Percentiles rank a stretch among this genome's conserved stretches.
phyloP scores from a whole-genome alignment of 805 yeast genomes.

The Lipomyces sp. region DNA sequence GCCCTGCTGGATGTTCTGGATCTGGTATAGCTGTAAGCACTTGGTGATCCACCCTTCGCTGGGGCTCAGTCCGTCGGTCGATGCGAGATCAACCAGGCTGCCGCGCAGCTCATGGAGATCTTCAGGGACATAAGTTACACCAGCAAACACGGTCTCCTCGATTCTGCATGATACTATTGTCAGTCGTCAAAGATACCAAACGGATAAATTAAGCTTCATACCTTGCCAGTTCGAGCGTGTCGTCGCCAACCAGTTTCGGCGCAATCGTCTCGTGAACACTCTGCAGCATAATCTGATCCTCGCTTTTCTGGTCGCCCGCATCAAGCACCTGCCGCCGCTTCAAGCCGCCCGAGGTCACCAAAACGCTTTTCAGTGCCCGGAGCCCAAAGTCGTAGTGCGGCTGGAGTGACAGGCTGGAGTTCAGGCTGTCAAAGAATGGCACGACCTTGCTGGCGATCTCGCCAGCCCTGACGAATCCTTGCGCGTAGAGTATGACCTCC shows the following conservation, averaged over 20 bases:
- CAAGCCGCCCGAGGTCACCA: constrained; percentile 56
- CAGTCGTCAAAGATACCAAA: background rate
- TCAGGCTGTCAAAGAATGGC: constrained; percentile 51
- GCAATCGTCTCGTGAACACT: constrained; percentile 60
- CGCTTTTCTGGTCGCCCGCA: background rate
- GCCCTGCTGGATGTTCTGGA: constrained; percentile 68
- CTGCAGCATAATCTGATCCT: constrained; percentile 41
- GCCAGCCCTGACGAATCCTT: constrained; percentile 58
- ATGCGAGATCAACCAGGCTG: constrained; percentile 32
- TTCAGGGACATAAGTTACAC: constrained; percentile 24
- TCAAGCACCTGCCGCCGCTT: constrained; percentile 34
- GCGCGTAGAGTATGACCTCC: constrained; percentile 66
- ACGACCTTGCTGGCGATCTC: constrained; percentile 50
- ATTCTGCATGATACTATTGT: no score
- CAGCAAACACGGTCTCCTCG: constrained; percentile 28
- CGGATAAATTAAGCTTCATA: background rate
- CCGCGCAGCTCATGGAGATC: constrained; percentile 36
- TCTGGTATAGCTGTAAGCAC: constrained; percentile 57
- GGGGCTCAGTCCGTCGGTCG: constrained; percentile 36
- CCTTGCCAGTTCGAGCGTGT: constrained; percentile 44
- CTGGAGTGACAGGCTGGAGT: constrained; percentile 48
- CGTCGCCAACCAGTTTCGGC: constrained; percentile 63
- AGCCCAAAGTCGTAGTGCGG: constrained; percentile 88
- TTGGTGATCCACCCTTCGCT: constrained; percentile 51
- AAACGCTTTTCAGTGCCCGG: constrained; percentile 68